Evolutionary conservation across 805 yeast species (phyloP).

Genomic region (Grigorovia humatica): DNA sequence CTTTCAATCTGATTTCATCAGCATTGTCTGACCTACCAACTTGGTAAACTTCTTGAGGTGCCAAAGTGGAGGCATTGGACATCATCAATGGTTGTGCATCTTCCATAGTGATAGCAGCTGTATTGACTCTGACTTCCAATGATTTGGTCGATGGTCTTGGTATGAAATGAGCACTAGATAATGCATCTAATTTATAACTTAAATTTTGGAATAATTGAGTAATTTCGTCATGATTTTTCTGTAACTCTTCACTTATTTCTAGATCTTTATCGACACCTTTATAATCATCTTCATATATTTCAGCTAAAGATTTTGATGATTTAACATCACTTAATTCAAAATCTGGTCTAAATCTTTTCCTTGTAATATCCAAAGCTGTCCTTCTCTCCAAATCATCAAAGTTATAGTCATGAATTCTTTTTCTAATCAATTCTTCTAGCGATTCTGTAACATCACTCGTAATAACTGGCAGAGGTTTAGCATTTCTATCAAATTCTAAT

Average conservation of each 20-base stretch:
- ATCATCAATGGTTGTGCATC: conserved; percentile 90
- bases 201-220: conserved; percentile 50
- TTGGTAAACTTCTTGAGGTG: conserved; percentile 89
- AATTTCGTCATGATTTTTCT: conserved; percentile 71
- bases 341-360: conserved; percentile 37
- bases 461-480: conserved; percentile 92
- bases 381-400: conserved; percentile 82
- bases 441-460: conserved; percentile 81
- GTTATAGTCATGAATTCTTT: conserved; percentile 62
- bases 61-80: conserved; percentile 63
- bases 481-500: conserved; percentile 81
- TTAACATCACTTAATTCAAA: conserved; percentile 74
- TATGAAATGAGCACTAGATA: conserved; percentile 88
- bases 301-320: conserved; percentile 81
- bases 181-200: conserved; percentile 68
- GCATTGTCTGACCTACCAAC: conserved; percentile 35
- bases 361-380: conserved; percentile 53
- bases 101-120: conserved; percentile 81
- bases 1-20: conserved; percentile 58
- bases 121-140: conserved; percentile 71
- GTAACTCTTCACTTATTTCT: conserved; percentile 51
- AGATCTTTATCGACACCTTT: conserved; percentile 38
- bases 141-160: conserved; percentile 82
- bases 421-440: conserved; percentile 78
- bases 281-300: conserved; percentile 81